Conservation (phyloP, 139 green algal species). For the Chlorella sp. region DNA sequence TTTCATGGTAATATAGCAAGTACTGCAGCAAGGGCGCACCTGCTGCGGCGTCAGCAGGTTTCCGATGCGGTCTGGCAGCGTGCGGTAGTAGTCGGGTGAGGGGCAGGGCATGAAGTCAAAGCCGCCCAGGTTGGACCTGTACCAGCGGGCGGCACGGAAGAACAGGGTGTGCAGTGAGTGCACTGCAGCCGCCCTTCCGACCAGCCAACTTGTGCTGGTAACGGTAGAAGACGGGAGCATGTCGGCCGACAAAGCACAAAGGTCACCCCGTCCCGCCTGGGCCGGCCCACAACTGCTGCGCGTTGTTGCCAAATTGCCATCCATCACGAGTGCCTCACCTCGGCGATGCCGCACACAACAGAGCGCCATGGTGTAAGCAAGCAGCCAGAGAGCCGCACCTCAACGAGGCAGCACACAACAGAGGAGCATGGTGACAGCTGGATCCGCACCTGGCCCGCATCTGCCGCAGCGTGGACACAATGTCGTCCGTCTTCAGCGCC, state of each 20-base stretch:
- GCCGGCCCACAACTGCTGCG: too few species aligned
- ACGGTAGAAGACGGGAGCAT: not conserved
- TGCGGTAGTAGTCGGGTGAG: conserved; percentile 86
- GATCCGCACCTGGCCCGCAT: conserved; percentile 61
- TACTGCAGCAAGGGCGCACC: not conserved
- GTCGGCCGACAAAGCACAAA: too few species aligned
- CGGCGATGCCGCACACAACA: too few species aligned
- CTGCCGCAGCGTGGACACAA: conserved; percentile 87
- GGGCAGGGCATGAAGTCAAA: conserved; percentile 93
- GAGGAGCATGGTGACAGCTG: not conserved
- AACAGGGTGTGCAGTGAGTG: too few species aligned
- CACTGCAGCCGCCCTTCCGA: too few species aligned
- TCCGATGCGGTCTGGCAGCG: conserved; percentile 70
- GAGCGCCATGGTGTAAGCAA: too few species aligned
- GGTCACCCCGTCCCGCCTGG: too few species aligned
- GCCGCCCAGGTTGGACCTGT: conserved; percentile 67
- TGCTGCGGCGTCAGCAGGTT: conserved; percentile 75
- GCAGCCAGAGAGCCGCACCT: not conserved
- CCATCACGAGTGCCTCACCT: too few species aligned
- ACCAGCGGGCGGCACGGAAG: conserved; percentile 50
- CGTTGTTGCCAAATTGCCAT: too few species aligned
- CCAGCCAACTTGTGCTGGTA: not conserved
- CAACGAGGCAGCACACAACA: not conserved
- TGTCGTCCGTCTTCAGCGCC: conserved; percentile 95
- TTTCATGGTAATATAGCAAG: too few species aligned